Base-by-base conservation (phyloP, 768 basidiomycete genomes). In the Suillus lakei region DNA sequence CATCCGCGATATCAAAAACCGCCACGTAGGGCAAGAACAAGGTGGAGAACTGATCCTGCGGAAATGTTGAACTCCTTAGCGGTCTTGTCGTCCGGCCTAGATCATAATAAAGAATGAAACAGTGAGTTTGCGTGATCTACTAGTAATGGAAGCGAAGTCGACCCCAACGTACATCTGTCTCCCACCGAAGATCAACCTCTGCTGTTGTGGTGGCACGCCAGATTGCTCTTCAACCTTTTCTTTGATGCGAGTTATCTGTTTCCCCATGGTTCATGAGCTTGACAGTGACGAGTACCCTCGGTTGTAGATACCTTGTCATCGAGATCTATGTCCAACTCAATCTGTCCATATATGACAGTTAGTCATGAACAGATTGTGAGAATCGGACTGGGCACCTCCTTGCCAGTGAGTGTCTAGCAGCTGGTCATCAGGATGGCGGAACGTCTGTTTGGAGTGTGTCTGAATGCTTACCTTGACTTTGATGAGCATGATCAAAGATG, bases 201-300 rank as follows among this genome's bases (percentile, higher is more conserved):
- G 97, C 77, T 99, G 97, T 44, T 84, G 93, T 66, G 97, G 97
- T 26, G 97, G 97, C 48, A 99, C 97, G 69, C 97, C 97, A 5
- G 95, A 96, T 80, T 98, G 96, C 82, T 98, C 96, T 78, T 99
- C 97, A 13, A 98, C 95, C 78, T 93, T 93, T 85, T 97, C 96
- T 83, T 99, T 99, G 80, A 98, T 95, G 70, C 93, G 88, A 51
- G 88, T 83, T 72, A 98, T 93, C 97, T 98, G 74, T 21, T 53
- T 43, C 30, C 59, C 32, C 53, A 28, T 44, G 51, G 50, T 9
- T 65, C 23, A 50, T 71, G 28, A 64, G 63, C 30, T n/a, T 32
- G 13, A 23, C 5, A 28, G n/a, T 3, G 61, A 56, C 41, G 3
- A 48, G 1, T 32, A 9, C 41, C 18, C 34, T 23, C 26, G 21